Percentiles rank a stretch among this genome's conserved stretches.
phyloP scores from a whole-genome alignment of 164 flowering plant genomes.

The Kalanchoe fedtschenkoi region DNA sequence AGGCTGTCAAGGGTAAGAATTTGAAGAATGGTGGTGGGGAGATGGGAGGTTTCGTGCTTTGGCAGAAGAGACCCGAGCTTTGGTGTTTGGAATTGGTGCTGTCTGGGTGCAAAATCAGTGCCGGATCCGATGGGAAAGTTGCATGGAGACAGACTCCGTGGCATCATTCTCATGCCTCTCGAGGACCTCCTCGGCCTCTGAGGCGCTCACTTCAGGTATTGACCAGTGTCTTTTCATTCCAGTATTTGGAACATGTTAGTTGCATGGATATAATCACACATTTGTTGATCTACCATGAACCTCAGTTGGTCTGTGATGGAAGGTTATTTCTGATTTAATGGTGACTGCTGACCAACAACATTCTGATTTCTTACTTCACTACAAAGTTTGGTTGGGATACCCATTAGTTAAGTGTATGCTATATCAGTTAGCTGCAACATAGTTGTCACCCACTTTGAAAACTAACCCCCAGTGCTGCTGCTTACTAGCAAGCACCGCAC shows the following conservation, averaged over 20 bases:
- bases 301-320: not conserved
- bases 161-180: conserved; percentile 89
- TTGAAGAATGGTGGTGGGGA: conserved; percentile 41
- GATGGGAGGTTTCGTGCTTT: conserved; percentile 77
- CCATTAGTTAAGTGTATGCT: not conserved
- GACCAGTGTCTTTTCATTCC: not conserved
- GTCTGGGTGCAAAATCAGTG: conserved; percentile 81
- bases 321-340: not conserved
- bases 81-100: conserved; percentile 86
- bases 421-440: not conserved
- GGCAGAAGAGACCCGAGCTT: conserved; percentile 84
- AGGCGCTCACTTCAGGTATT: conserved; percentile 80
- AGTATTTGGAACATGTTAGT: no score
- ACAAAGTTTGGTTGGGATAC: not conserved
- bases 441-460: not conserved
- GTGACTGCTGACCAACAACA: not conserved
- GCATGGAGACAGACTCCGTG: conserved; percentile 97
- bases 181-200: conserved; percentile 93
- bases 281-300: not conserved
- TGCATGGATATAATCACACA: no score
- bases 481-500: not conserved
- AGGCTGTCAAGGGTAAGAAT: conserved; percentile 29
- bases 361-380: not conserved
- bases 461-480: not conserved
- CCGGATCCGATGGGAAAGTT: conserved; percentile 85